Percentiles rank a stretch among this genome's conserved stretches.
Evolutionary conservation across 257 asterid species (phyloP).

Genomic region (Apocynum venetum): DNA sequence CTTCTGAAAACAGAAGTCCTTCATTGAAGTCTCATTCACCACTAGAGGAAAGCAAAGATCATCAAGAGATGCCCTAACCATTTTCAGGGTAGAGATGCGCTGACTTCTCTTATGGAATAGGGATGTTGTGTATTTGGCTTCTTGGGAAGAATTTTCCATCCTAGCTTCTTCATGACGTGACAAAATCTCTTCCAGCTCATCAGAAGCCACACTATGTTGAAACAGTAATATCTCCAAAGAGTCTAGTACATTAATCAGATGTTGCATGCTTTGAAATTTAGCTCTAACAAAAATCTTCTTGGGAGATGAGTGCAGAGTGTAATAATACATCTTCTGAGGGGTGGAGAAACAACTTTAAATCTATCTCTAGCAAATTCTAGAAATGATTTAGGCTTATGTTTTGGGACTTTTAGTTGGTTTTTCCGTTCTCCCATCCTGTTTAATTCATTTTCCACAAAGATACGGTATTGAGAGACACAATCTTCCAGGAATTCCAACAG

Average conservation of each 20-base stretch:
- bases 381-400: slow-evolving; percentile 21
- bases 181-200: slow-evolving; percentile 32
- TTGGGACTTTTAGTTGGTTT: slow-evolving; percentile 9
- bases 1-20: slow-evolving; percentile 34
- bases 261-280: slow-evolving; percentile 20
- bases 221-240: slow-evolving; percentile 28
- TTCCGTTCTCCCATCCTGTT: slow-evolving; percentile 11
- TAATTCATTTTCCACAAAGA: slow-evolving; percentile 23
- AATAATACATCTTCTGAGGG: slow-evolving; percentile 28
- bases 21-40: background rate
- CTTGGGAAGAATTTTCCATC: too few species aligned
- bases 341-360: slow-evolving; percentile 18
- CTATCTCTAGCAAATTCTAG: slow-evolving; percentile 32
- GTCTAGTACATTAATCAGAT: slow-evolving; percentile 28
- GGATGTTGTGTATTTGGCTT: too few species aligned
- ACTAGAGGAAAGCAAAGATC: slow-evolving; percentile 27
- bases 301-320: slow-evolving; percentile 40
- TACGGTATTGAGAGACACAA: slow-evolving; percentile 8
- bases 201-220: slow-evolving; percentile 27
- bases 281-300: slow-evolving; percentile 25
- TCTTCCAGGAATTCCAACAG: slow-evolving; percentile 26
- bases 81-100: slow-evolving; percentile 22
- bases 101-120: slow-evolving; percentile 10
- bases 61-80: slow-evolving; percentile 26
- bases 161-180: background rate